A percentile compares a stretch with the other conserved stretches of the same genome.
Evolutionary conservation across 164 flowering plant species (phyloP).

Genomic region (Umbilicus rupestris): DNA sequence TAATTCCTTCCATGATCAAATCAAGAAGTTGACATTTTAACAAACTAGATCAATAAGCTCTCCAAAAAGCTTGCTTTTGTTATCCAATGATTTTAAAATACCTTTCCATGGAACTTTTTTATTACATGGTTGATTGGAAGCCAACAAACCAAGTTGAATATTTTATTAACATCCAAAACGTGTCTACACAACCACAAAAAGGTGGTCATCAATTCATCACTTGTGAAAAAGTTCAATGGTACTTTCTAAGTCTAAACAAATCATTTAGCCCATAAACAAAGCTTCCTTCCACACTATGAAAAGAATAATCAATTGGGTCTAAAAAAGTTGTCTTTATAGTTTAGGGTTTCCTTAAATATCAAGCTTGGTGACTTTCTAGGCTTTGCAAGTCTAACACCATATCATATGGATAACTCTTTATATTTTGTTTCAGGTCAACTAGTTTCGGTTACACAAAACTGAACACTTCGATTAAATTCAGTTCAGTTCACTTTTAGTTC

Average conservation of each 20-base stretch:
- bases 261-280: not conserved
- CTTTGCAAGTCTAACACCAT: not conserved
- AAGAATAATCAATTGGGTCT: not conserved
- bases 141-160: constrained; percentile 6
- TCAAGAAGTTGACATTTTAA: not conserved
- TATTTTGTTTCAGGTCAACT: no score
- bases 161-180: not conserved
- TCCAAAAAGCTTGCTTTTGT: not conserved
- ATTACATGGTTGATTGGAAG: constrained; percentile 4
- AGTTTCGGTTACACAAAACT: no score
- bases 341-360: not conserved
- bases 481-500: no score
- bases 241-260: constrained; percentile 2
- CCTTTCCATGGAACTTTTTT: not conserved
- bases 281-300: not conserved
- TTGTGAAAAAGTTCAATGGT: not conserved
- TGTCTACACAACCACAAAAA: not conserved
- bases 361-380: not conserved
- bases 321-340: not conserved
- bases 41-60: no score
- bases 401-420: no score
- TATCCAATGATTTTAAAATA: not conserved
- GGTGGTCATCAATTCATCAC: not conserved
- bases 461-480: no score
- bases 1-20: not conserved